Evolutionary conservation across 2,329 filamentous ascomycete genomes (phyloP).

Genomic region (Aspergillus uvarum): DNA sequence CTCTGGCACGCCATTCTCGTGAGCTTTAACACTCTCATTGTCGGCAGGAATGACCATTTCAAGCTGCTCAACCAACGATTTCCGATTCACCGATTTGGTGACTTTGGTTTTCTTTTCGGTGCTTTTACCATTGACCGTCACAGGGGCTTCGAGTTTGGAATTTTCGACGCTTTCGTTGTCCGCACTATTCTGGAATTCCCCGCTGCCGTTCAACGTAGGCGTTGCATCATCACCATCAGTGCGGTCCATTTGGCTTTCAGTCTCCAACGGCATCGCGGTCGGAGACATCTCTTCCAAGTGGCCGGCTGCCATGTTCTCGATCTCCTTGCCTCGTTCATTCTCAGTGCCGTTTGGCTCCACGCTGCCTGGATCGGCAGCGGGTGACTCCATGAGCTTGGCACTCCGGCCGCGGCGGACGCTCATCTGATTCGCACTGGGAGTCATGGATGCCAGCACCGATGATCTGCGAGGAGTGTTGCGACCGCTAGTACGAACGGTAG

Average conservation of each 20-base stretch:
- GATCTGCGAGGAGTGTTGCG: conserved; percentile 39
- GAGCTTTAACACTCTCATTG: conserved; percentile 17
- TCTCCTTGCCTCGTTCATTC: conserved; percentile 12
- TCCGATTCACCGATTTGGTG: conserved; percentile 21
- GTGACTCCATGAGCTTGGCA: conserved; percentile 32
- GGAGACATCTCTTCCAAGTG: conserved; percentile 5
- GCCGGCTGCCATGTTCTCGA: conserved; percentile 10
- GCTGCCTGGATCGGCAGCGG: conserved; percentile 26
- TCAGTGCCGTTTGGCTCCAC: conserved; percentile 27
- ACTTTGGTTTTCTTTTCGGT: conserved; percentile 17
- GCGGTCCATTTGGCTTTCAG: conserved; percentile 19
- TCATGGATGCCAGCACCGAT: conserved; percentile 29
- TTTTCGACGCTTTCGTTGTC: conserved; percentile 6
- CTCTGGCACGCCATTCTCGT: conserved; percentile 16
- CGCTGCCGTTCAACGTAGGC: conserved; percentile 15
- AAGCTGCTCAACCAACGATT: conserved; percentile 26
- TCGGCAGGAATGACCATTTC: conserved; percentile 30
- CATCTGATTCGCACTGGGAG: conserved; percentile 29
- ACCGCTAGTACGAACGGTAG: conserved; percentile 33
- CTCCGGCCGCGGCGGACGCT: conserved; percentile 40
- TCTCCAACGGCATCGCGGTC: conserved; percentile 7
- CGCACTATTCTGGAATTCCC: conserved; percentile 3
- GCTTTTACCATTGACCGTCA: conserved; percentile 18
- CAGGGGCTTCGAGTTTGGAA: conserved; percentile 5
- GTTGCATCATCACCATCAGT: conserved; percentile 28